Base-by-base conservation (phyloP, 495 filamentous ascomycete genomes). In the Penicillium robsamsonii region DNA sequence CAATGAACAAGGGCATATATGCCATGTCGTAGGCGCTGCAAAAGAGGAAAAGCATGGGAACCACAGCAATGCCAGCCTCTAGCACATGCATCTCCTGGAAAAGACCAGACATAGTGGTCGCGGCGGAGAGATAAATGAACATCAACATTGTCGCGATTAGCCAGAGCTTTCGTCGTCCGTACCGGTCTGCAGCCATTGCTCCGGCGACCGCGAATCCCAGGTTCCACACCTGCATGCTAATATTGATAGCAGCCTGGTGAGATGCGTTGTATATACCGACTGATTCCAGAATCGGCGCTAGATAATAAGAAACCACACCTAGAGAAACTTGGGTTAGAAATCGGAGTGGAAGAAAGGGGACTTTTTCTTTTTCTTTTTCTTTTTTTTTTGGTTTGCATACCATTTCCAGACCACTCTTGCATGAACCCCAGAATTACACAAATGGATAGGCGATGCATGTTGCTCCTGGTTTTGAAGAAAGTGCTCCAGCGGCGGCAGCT, bases 401-500 rank as follows among this genome's bases (percentile, higher is more conserved):
- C 84, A 61, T 88, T 89, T 48, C 86, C 86, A 47, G 80, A 82
- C 83, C 84, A 89, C 66, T 89, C 86, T 13, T 82, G 84, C 67
- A 70, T 70, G 24, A 70, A 66, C 49, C 86, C 86, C 43, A 86
- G 68, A 3, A 82, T 79, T 37, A 86, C 68, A 41, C 85, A 80
- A 24, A 89, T 70, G 7, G 65, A 46, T 6, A 88, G 61, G 9
- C 86, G 79, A 66, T 86, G 85, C 13, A 84, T 76, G 74, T 90
- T 88, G 53, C 86, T 85, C 63, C 78, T 81, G 47, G 82, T 85
- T 45, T 67, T 71, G 72, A 87, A 76, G 73, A 90, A 86, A 24
- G 62, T 65, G 58, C 55, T 67, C 70, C 56, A 70, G 4, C 50
- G 52, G 8, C 56, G 58, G 12, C 54, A 65, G 31, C 56, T 58